A percentile compares a stretch with the other conserved stretches of the same genome.
Conservation (phyloP, 495 filamentous ascomycete species). For the Tuber aestivum region DNA sequence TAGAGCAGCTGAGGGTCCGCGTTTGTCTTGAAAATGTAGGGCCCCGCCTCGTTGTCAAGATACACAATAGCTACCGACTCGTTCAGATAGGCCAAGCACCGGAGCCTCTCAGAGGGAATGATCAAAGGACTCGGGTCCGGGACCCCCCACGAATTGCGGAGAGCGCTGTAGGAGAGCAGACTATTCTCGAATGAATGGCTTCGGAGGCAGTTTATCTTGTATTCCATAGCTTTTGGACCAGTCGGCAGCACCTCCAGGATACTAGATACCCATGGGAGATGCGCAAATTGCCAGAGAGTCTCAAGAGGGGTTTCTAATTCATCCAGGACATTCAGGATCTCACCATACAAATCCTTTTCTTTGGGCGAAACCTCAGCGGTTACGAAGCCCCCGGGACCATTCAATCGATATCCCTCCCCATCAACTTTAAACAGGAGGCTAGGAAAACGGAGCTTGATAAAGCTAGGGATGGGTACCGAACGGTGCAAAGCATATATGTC, state of each 20-base stretch:
- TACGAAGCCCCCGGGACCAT: conserved; percentile 18
- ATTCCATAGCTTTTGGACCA: not conserved
- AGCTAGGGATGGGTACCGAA: conserved; percentile 24
- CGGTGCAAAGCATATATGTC: conserved; percentile 26
- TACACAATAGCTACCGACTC: conserved; percentile 26
- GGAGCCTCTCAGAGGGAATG: not conserved
- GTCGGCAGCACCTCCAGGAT: not conserved
- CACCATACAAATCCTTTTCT: conserved; percentile 7
- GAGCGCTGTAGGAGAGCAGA: conserved; percentile 12
- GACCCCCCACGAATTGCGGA: conserved; percentile 22
- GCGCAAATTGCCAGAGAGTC: not conserved
- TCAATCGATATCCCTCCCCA: not conserved
- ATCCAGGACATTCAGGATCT: conserved; percentile 16
- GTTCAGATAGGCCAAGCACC: conserved; percentile 18
- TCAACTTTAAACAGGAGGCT: not conserved
- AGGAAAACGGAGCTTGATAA: conserved; percentile 18
- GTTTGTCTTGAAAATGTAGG: conserved; percentile 32
- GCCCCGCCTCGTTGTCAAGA: not conserved
- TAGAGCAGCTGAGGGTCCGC: conserved; percentile 8
- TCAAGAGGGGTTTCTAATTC: conserved; percentile 9
- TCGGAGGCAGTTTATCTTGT: not conserved
- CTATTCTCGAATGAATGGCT: conserved; percentile 6
- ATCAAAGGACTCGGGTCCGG: conserved; percentile 8
- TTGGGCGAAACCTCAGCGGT: not conserved
- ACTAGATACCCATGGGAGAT: conserved; percentile 1